Evolutionary conservation across 352 stramenopile species (phyloP).

Genomic region (Phytophthora agathidicida): DNA sequence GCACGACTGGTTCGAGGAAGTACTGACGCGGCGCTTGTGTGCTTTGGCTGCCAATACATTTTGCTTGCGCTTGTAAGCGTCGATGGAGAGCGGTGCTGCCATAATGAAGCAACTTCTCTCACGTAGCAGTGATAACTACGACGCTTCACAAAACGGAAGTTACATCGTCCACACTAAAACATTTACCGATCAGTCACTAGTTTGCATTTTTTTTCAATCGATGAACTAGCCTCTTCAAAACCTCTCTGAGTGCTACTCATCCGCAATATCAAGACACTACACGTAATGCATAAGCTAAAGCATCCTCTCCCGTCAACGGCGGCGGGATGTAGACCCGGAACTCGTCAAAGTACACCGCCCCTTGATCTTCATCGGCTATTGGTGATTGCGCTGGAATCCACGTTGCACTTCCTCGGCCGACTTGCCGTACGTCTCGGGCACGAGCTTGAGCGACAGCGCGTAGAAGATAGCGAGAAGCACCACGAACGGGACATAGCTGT

Average conservation of each 20-base stretch:
- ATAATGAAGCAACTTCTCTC: no score
- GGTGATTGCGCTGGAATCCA: background rate
- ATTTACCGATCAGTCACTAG: no score
- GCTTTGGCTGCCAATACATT: conserved; percentile 45
- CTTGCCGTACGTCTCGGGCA: conserved; percentile 21
- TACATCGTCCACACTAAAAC: no score
- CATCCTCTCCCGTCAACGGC: background rate
- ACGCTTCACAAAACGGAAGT: conserved; percentile 8
- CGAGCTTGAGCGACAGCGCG: conserved; percentile 14
- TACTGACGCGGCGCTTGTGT: background rate
- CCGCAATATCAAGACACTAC: background rate
- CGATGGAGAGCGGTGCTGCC: conserved; percentile 55
- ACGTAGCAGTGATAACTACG: no score
- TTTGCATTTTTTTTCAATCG: no score
- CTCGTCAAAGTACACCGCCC: conserved; percentile 1
- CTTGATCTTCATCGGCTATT: background rate
- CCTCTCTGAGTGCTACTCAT: background rate
- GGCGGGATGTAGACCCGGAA: background rate
- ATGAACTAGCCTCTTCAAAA: background rate
- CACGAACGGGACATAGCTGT: conserved; percentile 23
- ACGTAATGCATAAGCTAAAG: background rate
- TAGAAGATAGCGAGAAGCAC: conserved; percentile 14
- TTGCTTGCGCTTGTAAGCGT: conserved; percentile 64
- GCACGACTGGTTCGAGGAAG: background rate
- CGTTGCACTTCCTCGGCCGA: conserved; percentile 15